Evolutionary conservation across 1,284 basidiomycete species (phyloP), one percentile per base, ranked within the genome.

Genomic region (Paramarasmius palmivorus): DNA sequence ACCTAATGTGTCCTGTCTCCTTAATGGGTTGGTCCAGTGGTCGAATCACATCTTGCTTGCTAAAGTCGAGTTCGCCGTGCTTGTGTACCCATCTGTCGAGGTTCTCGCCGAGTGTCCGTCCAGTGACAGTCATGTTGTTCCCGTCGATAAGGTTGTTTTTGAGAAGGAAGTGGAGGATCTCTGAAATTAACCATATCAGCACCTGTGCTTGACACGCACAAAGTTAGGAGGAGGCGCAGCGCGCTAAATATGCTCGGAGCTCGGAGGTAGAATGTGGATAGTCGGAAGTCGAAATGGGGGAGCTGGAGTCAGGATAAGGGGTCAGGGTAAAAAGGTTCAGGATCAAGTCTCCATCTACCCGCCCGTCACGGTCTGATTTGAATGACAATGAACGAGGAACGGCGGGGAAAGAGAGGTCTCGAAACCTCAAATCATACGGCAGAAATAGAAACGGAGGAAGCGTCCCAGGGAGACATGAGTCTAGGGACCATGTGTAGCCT

Each of bases 1-100:
- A 90, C 90, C 92, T 83, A 56, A 96, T 82, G 66, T 96, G 93
- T 17, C 93, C 93, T 4, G 88, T 93, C 48, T 77, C 67, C 71
- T 96, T 96, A 70, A 96, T 91, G n/a, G 93, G 93, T 26, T 86
- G 86, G 57, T 86, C 78, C 36, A 96, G 74, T 3, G 93, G 93
- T 20, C 88, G 83, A 63, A 96, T 90, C 60, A 96, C 84, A 62
- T 94, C 85, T 68, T 96, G 94, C 41, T 68, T 73, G 40, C 72
- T 62, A 52, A 82, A 78, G 54, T 84, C 78, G 10, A 95, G 81
- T 63, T 90, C 84, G 53, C 91, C 90, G 52, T 92, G 75, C 57
- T 88, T 78, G 65, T 88, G 84, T 8, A 82, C 84, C 92, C 92
- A 95, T 58, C 82, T 75, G 46, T 93, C 90, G 22, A 96, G 75